These are phyloP conservation scores for Ephemerocybe angulata DNA, from an alignment of 768 basidiomycete species.

Conservation along the genomic window DNA sequence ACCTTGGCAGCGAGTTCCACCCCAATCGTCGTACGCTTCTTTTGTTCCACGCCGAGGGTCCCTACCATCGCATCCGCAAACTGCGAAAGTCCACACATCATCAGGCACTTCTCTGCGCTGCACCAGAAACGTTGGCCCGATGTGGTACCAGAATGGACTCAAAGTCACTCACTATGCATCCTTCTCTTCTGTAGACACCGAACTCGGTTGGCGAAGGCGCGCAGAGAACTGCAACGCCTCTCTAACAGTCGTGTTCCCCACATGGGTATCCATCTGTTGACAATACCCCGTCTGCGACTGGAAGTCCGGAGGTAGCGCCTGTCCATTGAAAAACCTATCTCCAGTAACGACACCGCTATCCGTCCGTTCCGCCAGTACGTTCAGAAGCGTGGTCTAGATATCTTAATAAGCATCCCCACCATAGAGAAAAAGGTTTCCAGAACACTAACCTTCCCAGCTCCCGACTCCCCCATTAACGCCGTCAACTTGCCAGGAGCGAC, in stretches of 20 bases:
- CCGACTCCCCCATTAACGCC: constrained; percentile 67
- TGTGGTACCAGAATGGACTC: neutral
- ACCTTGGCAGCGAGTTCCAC: constrained; percentile 88
- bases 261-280: constrained; percentile 83
- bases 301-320: constrained; percentile 51
- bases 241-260: constrained; percentile 70
- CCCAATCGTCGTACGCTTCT: constrained; percentile 81
- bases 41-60: constrained; percentile 66
- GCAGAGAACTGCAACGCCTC: constrained; percentile 82
- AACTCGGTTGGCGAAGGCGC: constrained; percentile 67
- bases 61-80: constrained; percentile 64
- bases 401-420: constrained; percentile 18
- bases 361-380: constrained; percentile 51
- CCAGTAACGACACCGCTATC: constrained; percentile 47
- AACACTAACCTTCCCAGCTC: constrained; percentile 40
- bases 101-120: constrained; percentile 47
- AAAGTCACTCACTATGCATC: constrained; percentile 63
- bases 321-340: constrained; percentile 54
- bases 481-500: constrained; percentile 80
- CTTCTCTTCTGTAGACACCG: constrained; percentile 65
- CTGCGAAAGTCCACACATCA: constrained; percentile 61
- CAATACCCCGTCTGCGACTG: constrained; percentile 77
- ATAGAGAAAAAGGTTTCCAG: constrained; percentile 19
- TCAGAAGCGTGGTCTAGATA: constrained; percentile 52
- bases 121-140: constrained; percentile 9